Evolutionary conservation across 1,139 yeast species (phyloP).

Genomic region (Taphrina deformans): DNA sequence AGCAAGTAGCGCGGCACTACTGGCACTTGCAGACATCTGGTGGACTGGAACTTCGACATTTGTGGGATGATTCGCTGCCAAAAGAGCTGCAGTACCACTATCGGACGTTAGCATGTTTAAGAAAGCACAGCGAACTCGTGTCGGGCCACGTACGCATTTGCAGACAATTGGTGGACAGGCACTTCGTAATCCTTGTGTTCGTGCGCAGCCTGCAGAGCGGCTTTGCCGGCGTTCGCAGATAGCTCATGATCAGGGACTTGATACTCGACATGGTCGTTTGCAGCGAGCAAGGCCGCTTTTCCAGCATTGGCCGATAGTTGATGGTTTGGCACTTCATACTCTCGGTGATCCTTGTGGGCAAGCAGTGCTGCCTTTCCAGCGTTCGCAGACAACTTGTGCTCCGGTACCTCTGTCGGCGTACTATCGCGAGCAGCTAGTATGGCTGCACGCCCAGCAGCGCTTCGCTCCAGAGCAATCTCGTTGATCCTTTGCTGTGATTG

Average conservation of each 20-base stretch:
- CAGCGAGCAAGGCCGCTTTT: slow-evolving; percentile 26
- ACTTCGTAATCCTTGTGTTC: slow-evolving; percentile 20
- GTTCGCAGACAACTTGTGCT: slow-evolving; percentile 15
- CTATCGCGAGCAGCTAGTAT: slow-evolving; percentile 25
- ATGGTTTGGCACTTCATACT: slow-evolving; percentile 28
- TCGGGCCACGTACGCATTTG: slow-evolving; percentile 24
- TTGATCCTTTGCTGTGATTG: slow-evolving; percentile 8
- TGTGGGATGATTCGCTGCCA: slow-evolving; percentile 13
- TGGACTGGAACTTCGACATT: slow-evolving; percentile 22
- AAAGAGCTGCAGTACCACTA: slow-evolving; percentile 28
- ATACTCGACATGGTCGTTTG: slow-evolving; percentile 15
- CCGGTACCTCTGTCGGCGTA: slow-evolving; percentile 18
- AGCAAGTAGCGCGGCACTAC: slow-evolving; percentile 23
- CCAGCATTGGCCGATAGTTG: slow-evolving; percentile 26
- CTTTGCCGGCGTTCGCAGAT: slow-evolving; percentile 26
- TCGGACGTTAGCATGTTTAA: background rate
- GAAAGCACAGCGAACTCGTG: background rate
- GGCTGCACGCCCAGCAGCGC: slow-evolving; percentile 25
- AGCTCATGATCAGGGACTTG: slow-evolving; percentile 27
- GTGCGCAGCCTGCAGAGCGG: slow-evolving; percentile 24
- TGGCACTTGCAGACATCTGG: slow-evolving; percentile 20
- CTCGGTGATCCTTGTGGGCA: slow-evolving; percentile 18
- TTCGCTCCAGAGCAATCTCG: background rate
- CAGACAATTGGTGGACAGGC: slow-evolving; percentile 24
- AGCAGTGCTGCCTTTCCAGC: slow-evolving; percentile 31